These are phyloP conservation scores for Dovyalis caffra DNA, from an alignment of 345 rosid genomes.

Conservation along the genomic window DNA sequence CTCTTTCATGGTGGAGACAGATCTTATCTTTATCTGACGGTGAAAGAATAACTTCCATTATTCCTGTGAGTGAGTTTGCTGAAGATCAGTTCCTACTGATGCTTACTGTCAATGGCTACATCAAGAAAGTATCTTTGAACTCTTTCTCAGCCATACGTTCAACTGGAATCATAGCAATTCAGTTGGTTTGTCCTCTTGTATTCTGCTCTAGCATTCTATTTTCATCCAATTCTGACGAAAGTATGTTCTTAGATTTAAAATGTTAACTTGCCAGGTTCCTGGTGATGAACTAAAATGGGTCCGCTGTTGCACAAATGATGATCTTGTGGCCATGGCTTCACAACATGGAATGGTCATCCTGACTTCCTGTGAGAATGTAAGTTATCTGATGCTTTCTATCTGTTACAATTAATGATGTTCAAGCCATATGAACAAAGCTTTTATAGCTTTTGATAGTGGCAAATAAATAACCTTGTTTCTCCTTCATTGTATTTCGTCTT, in stretches of 20 bases:
- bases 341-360: conserved; percentile 90
- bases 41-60: conserved; percentile 93
- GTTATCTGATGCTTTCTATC: conserved; percentile 18
- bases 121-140: conserved; percentile 89
- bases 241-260: conserved; percentile 5
- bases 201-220: conserved; percentile 3
- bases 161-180: conserved; percentile 95
- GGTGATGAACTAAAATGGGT: conserved; percentile 97
- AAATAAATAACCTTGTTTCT: background rate
- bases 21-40: conserved; percentile 81
- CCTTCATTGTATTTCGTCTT: background rate
- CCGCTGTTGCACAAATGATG: conserved; percentile 76
- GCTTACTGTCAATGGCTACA: conserved; percentile 95
- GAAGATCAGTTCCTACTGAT: conserved; percentile 80
- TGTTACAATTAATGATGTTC: background rate
- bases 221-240: background rate
- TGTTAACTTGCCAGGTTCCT: conserved; percentile 61
- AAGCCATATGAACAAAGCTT: background rate
- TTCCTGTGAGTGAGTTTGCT: conserved; percentile 81
- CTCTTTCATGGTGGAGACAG: conserved; percentile 41
- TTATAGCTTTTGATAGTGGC: background rate
- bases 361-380: conserved; percentile 73
- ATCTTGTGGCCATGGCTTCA: conserved; percentile 96
- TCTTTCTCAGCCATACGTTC: conserved; percentile 84
- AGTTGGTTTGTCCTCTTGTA: conserved; percentile 59